phyloP scores from a whole-genome alignment of 192 early-diverging fungal species.

The Backusella australiensis region DNA sequence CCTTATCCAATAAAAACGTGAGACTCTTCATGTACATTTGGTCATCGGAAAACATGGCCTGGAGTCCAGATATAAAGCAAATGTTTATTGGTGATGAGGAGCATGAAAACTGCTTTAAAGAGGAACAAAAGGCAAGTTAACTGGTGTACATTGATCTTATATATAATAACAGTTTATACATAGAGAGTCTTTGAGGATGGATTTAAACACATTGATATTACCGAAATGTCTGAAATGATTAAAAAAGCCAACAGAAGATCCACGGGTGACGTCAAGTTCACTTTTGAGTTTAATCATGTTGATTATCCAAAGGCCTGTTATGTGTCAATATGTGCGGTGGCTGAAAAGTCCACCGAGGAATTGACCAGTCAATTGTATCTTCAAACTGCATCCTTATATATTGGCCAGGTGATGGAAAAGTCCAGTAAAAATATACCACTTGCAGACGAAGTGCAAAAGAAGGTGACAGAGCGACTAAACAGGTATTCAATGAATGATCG shows the following conservation, averaged over 20 bases:
- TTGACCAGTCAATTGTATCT: neutral
- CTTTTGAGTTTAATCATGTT: neutral
- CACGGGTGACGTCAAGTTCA: neutral
- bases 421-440: neutral
- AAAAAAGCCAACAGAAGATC: neutral
- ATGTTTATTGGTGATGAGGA: neutral
- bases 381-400: neutral
- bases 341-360: slow-evolving; percentile 8
- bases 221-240: neutral
- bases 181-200: neutral
- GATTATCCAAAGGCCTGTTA: neutral
- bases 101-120: neutral
- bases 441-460: neutral
- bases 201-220: slow-evolving; percentile 18
- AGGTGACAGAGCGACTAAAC: neutral
- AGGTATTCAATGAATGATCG: slow-evolving; percentile 1
- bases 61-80: neutral
- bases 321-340: slow-evolving; percentile 8
- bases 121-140: slow-evolving; percentile 2
- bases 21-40: slow-evolving; percentile 10
- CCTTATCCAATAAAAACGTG: neutral
- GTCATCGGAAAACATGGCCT: slow-evolving; percentile 8
- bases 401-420: neutral
- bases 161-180: neutral
- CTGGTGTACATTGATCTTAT: too few species aligned